phyloP scores from a whole-genome alignment of 495 filamentous ascomycete genomes.

The Venustampulla echinocandica region DNA sequence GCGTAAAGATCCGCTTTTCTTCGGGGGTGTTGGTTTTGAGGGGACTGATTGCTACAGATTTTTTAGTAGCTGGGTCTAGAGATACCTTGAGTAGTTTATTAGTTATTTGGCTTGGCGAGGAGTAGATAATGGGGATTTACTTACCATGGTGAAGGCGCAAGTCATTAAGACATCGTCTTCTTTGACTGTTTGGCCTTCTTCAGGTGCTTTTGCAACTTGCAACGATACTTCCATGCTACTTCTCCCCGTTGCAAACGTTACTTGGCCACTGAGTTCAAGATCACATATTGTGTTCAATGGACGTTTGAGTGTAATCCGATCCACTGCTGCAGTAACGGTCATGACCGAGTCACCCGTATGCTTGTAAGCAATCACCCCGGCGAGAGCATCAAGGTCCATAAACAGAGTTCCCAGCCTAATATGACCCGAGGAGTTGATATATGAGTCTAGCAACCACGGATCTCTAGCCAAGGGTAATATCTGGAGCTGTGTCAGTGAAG shows the following conservation, averaged over 20 bases:
- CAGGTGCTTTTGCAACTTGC: slow-evolving; percentile 57
- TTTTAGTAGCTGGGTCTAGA: slow-evolving; percentile 64
- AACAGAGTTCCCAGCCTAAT: slow-evolving; percentile 56
- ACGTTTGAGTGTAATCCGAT: slow-evolving; percentile 67
- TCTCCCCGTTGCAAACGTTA: slow-evolving; percentile 71
- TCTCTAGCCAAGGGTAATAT: slow-evolving; percentile 33
- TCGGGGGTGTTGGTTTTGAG: slow-evolving; percentile 59
- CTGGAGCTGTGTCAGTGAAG: slow-evolving; percentile 10
- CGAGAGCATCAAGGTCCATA: slow-evolving; percentile 77
- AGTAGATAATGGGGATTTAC: not conserved
- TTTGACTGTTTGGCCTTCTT: slow-evolving; percentile 46
- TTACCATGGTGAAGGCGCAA: slow-evolving; percentile 74
- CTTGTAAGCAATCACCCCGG: slow-evolving; percentile 72
- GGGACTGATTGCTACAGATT: slow-evolving; percentile 42
- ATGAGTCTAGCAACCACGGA: slow-evolving; percentile 34
- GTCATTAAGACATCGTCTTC: slow-evolving; percentile 66
- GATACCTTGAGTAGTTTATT: slow-evolving; percentile 39
- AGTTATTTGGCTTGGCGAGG: not conserved
- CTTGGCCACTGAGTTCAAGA: slow-evolving; percentile 68
- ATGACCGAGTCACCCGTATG: slow-evolving; percentile 71
- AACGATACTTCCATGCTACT: slow-evolving; percentile 76
- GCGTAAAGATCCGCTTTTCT: slow-evolving; percentile 56
- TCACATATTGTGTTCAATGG: slow-evolving; percentile 73
- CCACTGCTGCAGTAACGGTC: slow-evolving; percentile 74
- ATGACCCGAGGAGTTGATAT: slow-evolving; percentile 37